Evolutionary conservation across 257 asterid genomes (phyloP).

Genomic region (Handroanthus guayacan): DNA sequence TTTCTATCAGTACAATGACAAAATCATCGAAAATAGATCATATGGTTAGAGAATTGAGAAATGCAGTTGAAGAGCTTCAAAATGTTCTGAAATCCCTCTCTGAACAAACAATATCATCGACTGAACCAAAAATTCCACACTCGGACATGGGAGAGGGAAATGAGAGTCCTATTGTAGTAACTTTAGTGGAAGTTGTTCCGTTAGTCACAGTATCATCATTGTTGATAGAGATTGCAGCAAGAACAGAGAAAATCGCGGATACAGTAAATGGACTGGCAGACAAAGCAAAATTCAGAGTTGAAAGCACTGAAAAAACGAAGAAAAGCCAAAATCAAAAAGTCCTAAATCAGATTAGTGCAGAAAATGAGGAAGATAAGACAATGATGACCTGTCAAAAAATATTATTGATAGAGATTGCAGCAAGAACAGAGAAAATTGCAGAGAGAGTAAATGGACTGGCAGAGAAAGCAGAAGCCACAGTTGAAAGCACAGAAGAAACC

Average conservation of each 20-base stretch:
- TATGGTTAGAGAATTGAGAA: constrained; percentile 58
- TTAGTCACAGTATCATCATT: constrained; percentile 61
- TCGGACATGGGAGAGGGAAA: constrained; percentile 31
- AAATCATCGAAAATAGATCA: constrained; percentile 57
- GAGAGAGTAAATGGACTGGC: constrained; percentile 58
- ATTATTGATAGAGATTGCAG: constrained; percentile 68
- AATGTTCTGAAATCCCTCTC: constrained; percentile 53
- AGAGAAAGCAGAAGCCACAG: constrained; percentile 60
- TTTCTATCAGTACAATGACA: constrained; percentile 51
- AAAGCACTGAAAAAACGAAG: constrained; percentile 42
- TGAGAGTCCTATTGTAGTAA: constrained; percentile 26
- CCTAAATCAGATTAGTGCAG: constrained; percentile 27
- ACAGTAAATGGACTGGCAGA: constrained; percentile 58
- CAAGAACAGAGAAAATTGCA: constrained; percentile 59
- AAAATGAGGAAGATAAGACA: constrained; percentile 42
- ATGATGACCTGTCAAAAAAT: no score
- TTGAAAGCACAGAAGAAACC: constrained; percentile 38
- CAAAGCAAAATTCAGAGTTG: constrained; percentile 60
- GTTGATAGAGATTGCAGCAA: constrained; percentile 67
- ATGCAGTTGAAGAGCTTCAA: constrained; percentile 63
- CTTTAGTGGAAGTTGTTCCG: constrained; percentile 62
- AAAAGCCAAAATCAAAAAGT: constrained; percentile 34
- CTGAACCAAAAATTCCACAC: constrained; percentile 25
- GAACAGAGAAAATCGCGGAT: constrained; percentile 57
- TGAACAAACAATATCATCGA: constrained; percentile 40